Conservation (phyloP, 1,139 yeast species). For the Lodderomyces metapsilosis region DNA sequence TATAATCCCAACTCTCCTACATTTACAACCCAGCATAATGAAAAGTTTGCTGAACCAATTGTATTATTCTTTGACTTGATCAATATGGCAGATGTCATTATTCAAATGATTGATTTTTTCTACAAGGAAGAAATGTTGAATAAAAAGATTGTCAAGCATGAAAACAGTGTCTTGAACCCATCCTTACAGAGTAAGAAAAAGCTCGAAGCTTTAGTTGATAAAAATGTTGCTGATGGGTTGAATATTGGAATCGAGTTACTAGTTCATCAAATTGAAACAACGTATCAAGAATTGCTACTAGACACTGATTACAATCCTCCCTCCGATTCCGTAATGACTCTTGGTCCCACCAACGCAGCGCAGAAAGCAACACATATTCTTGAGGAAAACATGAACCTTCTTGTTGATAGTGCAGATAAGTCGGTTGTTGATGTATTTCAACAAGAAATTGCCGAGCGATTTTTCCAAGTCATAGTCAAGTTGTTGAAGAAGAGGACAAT, state of each 20-base stretch:
- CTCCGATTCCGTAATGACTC: slow-evolving; percentile 11
- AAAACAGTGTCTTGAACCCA: slow-evolving; percentile 75
- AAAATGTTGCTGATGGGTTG: slow-evolving; percentile 87
- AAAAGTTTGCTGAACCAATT: slow-evolving; percentile 67
- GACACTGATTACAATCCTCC: slow-evolving; percentile 38
- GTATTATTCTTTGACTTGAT: slow-evolving; percentile 86
- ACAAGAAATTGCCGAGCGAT: slow-evolving; percentile 88
- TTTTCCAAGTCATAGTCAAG: slow-evolving; percentile 74
- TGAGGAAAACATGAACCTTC: slow-evolving; percentile 68
- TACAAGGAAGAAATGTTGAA: slow-evolving; percentile 80
- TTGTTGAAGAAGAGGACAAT: slow-evolving; percentile 66
- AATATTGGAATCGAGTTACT: slow-evolving; percentile 87
- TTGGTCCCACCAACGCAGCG: slow-evolving; percentile 75
- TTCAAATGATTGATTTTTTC: slow-evolving; percentile 90
- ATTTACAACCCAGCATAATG: slow-evolving; percentile 12
- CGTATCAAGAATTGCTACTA: slow-evolving; percentile 25
- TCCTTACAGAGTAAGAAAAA: slow-evolving; percentile 77
- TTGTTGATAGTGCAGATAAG: slow-evolving; percentile 84
- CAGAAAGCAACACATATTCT: slow-evolving; percentile 58
- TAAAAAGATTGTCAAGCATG: slow-evolving; percentile 60
- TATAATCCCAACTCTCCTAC: slow-evolving; percentile 56
- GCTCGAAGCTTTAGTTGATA: slow-evolving; percentile 80
- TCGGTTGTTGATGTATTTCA: slow-evolving; percentile 88
- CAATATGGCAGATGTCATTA: slow-evolving; percentile 87
- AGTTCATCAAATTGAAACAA: slow-evolving; percentile 65